A percentile compares a stretch with the other conserved stretches of the same genome.
Evolutionary conservation across 345 rosid genomes (phyloP).

Genomic region (Linum usitatissimum): DNA sequence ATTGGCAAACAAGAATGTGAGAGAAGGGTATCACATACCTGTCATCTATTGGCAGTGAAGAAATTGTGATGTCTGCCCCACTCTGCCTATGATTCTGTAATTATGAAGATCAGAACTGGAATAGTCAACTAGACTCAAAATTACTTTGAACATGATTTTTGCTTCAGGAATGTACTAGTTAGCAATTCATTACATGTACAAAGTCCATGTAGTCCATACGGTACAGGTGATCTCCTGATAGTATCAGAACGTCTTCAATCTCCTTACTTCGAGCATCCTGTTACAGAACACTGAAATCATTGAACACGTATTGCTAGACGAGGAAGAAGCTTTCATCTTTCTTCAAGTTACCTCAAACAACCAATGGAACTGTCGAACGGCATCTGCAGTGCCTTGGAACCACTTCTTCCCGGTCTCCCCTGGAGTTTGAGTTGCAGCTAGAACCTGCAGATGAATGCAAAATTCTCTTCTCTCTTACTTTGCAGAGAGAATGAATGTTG

Average conservation of each 20-base stretch:
- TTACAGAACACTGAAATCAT: neutral
- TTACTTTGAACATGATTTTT: neutral
- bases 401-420: conserved; percentile 85
- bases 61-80: conserved; percentile 85
- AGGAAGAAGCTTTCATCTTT: neutral
- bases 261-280: conserved; percentile 69
- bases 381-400: conserved; percentile 98
- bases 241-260: conserved; percentile 82
- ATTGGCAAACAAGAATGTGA: neutral
- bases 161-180: conserved; percentile 2
- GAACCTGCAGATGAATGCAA: conserved; percentile 34
- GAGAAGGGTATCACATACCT: conserved; percentile 30
- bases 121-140: neutral
- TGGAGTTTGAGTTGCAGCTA: conserved; percentile 94
- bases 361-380: conserved; percentile 94
- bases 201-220: conserved; percentile 96
- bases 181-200: conserved; percentile 45
- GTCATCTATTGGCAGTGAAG: conserved; percentile 71
- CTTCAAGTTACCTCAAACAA: conserved; percentile 62
- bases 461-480: neutral
- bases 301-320: neutral
- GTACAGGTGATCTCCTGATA: conserved; percentile 90
- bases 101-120: conserved; percentile 7
- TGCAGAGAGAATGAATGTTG: no score
- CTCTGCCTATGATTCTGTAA: conserved; percentile 79